Evolutionary conservation across 2,329 filamentous ascomycete genomes (phyloP).

Genomic region (Penicillium italicum): DNA sequence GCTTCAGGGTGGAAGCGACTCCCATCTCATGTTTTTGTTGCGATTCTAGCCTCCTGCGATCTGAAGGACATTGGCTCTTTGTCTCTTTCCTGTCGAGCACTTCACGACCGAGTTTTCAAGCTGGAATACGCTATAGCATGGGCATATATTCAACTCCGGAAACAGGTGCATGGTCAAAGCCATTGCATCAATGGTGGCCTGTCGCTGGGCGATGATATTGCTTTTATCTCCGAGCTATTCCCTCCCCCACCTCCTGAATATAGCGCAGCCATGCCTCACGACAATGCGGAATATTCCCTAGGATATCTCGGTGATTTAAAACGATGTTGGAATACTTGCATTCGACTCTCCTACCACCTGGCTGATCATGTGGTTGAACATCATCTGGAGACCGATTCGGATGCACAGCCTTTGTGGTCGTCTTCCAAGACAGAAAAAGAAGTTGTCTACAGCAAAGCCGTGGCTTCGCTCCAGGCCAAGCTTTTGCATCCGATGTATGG

Average conservation of each 20-base stretch:
- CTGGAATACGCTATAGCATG: conserved; percentile 23
- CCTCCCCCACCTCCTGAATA: conserved; percentile 29
- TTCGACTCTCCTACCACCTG: conserved; percentile 26
- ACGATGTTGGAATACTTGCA: conserved; percentile 27
- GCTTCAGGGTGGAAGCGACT: conserved; percentile 21
- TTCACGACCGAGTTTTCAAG: conserved; percentile 18
- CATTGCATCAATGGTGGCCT: neutral
- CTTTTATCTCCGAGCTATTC: conserved; percentile 27
- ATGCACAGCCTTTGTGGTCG: conserved; percentile 16
- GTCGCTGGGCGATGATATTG: conserved; percentile 25
- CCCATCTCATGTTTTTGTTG: conserved; percentile 18
- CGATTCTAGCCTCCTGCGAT: conserved; percentile 19
- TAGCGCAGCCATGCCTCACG: conserved; percentile 11
- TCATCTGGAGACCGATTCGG: conserved; percentile 21
- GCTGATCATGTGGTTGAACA: conserved; percentile 23
- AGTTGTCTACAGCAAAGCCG: conserved; percentile 23
- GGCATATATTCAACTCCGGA: conserved; percentile 21
- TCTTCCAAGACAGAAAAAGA: conserved; percentile 28
- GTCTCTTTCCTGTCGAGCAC: conserved; percentile 19
- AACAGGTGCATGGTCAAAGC: neutral
- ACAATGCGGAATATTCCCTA: conserved; percentile 26
- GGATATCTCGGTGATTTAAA: conserved; percentile 25
- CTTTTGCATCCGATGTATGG: conserved; percentile 23
- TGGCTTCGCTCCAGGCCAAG: conserved; percentile 21
- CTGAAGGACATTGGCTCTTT: conserved; percentile 22